Conservation (phyloP, 768 basidiomycete genomes). For the Boletus barrowsii region DNA sequence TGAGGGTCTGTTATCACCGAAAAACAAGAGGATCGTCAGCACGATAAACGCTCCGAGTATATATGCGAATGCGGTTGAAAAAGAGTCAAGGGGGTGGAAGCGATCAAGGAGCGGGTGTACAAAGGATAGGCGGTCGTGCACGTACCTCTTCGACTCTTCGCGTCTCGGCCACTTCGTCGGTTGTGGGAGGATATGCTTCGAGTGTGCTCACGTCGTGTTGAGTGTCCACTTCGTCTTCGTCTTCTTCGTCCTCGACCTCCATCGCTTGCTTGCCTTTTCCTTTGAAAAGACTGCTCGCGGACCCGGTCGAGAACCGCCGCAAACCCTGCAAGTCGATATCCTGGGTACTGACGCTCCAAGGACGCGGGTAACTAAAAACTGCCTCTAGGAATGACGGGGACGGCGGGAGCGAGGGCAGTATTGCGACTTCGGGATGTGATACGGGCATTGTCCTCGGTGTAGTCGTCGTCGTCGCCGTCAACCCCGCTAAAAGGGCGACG, state of each 20-base stretch:
- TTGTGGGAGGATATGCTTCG: conserved; percentile 60
- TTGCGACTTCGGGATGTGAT: conserved; percentile 6
- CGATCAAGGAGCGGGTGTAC: neutral
- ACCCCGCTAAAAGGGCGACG: neutral
- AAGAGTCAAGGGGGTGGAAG: neutral
- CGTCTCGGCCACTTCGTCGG: conserved; percentile 65
- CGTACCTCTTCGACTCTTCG: conserved; percentile 70
- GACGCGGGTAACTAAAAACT: conserved; percentile 39
- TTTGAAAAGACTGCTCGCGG: conserved; percentile 7
- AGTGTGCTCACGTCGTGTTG: conserved; percentile 18
- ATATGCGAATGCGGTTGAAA: neutral
- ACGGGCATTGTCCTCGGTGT: conserved; percentile 16
- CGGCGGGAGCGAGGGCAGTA: conserved; percentile 35
- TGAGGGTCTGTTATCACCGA: conserved; percentile 53
- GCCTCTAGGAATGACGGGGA: conserved; percentile 41
- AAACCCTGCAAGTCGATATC: conserved; percentile 19
- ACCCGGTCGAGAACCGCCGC: conserved; percentile 17
- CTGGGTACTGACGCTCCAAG: conserved; percentile 33
- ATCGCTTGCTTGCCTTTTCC: conserved; percentile 34
- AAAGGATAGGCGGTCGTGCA: neutral
- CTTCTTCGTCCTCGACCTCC: conserved; percentile 19
- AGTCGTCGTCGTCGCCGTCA: conserved; percentile 14
- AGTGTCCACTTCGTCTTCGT: conserved; percentile 27
- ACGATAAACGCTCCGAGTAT: neutral
- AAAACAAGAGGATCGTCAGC: conserved; percentile 1